Conservation (phyloP, 768 basidiomycete species). For the Tylopilus sp. region DNA sequence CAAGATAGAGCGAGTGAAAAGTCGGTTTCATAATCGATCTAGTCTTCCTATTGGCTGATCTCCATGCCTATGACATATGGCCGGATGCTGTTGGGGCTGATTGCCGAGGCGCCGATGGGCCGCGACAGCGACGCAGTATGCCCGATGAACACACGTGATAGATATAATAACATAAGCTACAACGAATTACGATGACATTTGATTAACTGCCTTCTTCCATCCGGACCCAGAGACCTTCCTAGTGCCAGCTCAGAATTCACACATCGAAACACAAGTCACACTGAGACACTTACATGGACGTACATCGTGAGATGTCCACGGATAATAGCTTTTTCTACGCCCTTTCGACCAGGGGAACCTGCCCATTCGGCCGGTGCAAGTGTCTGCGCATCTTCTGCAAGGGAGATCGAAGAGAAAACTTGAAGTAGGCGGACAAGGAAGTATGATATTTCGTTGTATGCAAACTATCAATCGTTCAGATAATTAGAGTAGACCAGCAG, state of each 20-base stretch:
- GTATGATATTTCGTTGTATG: conserved; percentile 64
- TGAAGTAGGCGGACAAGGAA: conserved; percentile 61
- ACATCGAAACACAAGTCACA: not conserved
- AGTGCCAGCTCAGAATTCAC: not conserved
- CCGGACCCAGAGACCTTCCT: conserved; percentile 28
- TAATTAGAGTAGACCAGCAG: too few relatives aligned
- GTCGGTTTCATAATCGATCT: too few relatives aligned
- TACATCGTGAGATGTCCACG: conserved; percentile 54
- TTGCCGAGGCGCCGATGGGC: too few relatives aligned
- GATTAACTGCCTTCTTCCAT: conserved; percentile 17
- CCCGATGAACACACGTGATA: too few relatives aligned
- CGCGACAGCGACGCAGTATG: too few relatives aligned
- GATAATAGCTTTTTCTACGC: conserved; percentile 44
- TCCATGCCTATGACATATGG: too few relatives aligned
- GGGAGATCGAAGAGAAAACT: conserved; percentile 42
- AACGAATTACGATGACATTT: too few relatives aligned
- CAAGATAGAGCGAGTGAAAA: too few relatives aligned
- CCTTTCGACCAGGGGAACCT: conserved; percentile 32
- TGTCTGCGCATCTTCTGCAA: conserved; percentile 45
- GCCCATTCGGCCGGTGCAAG: conserved; percentile 47
- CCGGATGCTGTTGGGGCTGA: too few relatives aligned
- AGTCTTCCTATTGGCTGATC: too few relatives aligned
- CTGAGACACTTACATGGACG: conserved; percentile 34
- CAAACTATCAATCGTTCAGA: conserved; percentile 40
- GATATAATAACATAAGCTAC: too few relatives aligned